These are phyloP conservation scores for Torulaspora gathmanii DNA, from an alignment of 805 yeast species.

Conservation along the genomic window DNA sequence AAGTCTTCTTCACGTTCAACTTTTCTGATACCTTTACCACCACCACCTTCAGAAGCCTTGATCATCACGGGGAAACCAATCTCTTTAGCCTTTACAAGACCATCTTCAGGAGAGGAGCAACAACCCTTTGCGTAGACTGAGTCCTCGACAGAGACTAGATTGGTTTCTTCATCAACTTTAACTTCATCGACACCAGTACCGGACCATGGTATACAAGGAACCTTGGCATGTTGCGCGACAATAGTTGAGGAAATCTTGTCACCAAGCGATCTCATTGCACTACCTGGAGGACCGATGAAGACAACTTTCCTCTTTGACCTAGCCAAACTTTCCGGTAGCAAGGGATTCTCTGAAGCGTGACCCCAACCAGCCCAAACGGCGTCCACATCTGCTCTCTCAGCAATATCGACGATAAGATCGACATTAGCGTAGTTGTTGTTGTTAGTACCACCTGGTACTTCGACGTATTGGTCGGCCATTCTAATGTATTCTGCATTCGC, in stretches of 20 bases:
- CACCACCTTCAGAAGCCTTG: slow-evolving; percentile 99
- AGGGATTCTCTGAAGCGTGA: slow-evolving; percentile 98
- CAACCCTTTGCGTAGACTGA: slow-evolving; percentile 85
- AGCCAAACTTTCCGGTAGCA: slow-evolving; percentile 88
- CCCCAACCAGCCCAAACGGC: slow-evolving; percentile 99
- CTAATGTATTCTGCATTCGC: slow-evolving; percentile 97
- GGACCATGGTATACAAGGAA: slow-evolving; percentile 99
- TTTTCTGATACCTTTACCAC: slow-evolving; percentile 99
- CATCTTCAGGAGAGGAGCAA: slow-evolving; percentile 80
- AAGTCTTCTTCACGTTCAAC: slow-evolving; percentile 84
- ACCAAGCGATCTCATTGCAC: slow-evolving; percentile 99
- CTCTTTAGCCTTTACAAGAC: slow-evolving; percentile 72
- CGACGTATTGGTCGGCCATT: slow-evolving; percentile 98
- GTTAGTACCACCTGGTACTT: slow-evolving; percentile 99
- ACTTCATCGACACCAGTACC: slow-evolving; percentile 96
- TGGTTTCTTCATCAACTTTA: slow-evolving; percentile 56
- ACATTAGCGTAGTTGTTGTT: slow-evolving; percentile 98
- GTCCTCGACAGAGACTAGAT: slow-evolving; percentile 84
- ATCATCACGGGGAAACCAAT: slow-evolving; percentile 99
- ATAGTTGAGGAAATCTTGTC: slow-evolving; percentile 97
- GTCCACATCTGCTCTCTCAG: slow-evolving; percentile 93
- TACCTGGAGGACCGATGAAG: slow-evolving; percentile 98
- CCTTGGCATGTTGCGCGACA: slow-evolving; percentile 97
- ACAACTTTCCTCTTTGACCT: slow-evolving; percentile 85
- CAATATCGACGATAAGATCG: slow-evolving; percentile 92